Evolutionary conservation across 192 early-diverging fungal species (phyloP), one percentile per base, ranked within the genome.

Genomic region (Umbelopsis vinacea): DNA sequence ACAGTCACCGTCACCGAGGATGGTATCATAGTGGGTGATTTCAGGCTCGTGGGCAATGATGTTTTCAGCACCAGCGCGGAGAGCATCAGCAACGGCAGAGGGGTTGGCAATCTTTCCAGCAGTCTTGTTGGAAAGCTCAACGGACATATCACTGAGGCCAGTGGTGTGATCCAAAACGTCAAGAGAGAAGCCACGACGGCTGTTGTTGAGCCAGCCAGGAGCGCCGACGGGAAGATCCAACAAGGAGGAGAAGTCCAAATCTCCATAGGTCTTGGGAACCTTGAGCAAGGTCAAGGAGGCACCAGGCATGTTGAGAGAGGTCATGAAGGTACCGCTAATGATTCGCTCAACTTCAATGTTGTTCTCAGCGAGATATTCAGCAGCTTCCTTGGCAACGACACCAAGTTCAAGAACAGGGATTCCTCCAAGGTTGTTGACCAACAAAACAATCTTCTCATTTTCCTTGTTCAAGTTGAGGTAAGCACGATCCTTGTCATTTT

Each of bases 1-100:
- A 71, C 93, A 95, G 76, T 95, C 94, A 17, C 94, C 94, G 71
- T 96, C 94, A 24, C 94, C 94, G 68, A 89, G 81, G 67, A 94
- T 75, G 63, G 87, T 87, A 68, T 95, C 94, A 43, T 88, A 85
- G 37, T 77, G 72, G 4, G 92, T 94, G 40, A 95, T 81, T 15
- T 85, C 72, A 2, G 93, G 87, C 53, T 89, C 87, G 43, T 77
- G 79, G 23, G 79, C 80, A 66, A 83, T 85, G 22, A 86, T 76
- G 9, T 82, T 79, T 11, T 89, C 48, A 33, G 68, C 40, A 75
- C 69, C 33, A 45, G 63, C 69, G 71, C 69, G 17, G 82, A 43
- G 17, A 68, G 29, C 17, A 52, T 68, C 29, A 60, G 35, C 57
- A 0, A 63, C 35, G 14, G 26, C 57, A 7, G 23, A 15, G 2